Evolutionary conservation across 306 rosid species (phyloP).

Genomic region (Fragaria vesca): DNA sequence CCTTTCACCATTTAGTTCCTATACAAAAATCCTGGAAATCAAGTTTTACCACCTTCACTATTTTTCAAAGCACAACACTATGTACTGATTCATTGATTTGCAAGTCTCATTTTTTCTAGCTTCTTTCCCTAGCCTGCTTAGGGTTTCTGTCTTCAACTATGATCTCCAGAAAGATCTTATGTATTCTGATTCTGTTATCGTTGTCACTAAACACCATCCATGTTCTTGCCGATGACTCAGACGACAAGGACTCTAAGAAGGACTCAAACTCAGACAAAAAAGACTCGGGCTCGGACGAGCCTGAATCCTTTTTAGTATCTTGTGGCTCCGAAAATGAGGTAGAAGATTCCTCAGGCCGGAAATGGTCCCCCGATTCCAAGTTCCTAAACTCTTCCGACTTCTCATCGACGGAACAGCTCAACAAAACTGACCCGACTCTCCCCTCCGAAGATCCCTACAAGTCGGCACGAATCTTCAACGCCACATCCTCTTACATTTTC

Average conservation of each 20-base stretch:
- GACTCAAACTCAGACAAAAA: not conserved
- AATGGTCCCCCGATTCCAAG: constrained; percentile 35
- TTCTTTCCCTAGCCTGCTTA: not conserved
- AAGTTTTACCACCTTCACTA: not conserved
- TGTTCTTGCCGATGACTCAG: constrained; percentile 4
- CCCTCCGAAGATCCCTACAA: constrained; percentile 42
- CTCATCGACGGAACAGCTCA: constrained; percentile 20
- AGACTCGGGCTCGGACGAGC: not conserved
- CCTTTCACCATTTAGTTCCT: not conserved
- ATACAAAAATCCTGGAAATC: not conserved
- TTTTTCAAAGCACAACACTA: not conserved
- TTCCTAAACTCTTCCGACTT: constrained; percentile 16
- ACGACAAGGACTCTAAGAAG: not conserved
- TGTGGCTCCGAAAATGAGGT: constrained; percentile 40
- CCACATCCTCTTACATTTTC: constrained; percentile 32
- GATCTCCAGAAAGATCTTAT: constrained; percentile 22
- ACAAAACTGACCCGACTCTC: constrained; percentile 38
- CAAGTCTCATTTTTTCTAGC: not conserved
- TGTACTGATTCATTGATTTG: no score
- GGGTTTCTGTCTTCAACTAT: constrained; percentile 19
- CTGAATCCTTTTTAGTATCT: constrained; percentile 26
- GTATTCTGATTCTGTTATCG: constrained; percentile 16
- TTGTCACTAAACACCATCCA: not conserved
- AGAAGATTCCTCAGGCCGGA: constrained; percentile 32
- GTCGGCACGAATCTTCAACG: constrained; percentile 42